Conservation (phyloP, 129 eudicot genomes). For the Pittosporum tobira region DNA sequence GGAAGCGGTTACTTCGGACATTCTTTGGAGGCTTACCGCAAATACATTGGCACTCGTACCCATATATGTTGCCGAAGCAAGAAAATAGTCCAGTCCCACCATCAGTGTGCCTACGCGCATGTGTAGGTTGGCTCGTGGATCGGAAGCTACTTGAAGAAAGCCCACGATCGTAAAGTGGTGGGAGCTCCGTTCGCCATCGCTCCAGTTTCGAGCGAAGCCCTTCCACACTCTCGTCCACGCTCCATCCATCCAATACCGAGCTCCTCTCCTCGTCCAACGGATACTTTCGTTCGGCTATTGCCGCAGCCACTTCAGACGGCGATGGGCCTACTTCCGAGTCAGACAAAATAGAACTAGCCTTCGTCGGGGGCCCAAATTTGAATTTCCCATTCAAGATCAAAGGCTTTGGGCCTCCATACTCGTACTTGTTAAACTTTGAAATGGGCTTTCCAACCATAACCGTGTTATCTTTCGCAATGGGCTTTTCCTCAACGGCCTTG, state of each 20-base stretch:
- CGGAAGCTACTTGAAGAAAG: conserved; percentile 24
- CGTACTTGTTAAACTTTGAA: conserved; percentile 9
- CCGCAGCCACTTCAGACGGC: conserved; percentile 65
- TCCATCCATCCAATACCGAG: conserved; percentile 69
- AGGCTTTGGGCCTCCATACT: neutral
- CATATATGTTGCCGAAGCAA: conserved; percentile 53
- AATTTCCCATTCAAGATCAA: neutral
- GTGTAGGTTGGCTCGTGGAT: conserved; percentile 15
- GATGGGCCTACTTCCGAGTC: conserved; percentile 67
- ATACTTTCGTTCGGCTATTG: conserved; percentile 34
- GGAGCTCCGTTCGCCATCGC: conserved; percentile 57
- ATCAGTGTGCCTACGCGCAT: conserved; percentile 20
- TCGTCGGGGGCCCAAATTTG: conserved; percentile 11
- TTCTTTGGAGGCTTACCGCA: conserved; percentile 36
- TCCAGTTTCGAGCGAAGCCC: conserved; percentile 58
- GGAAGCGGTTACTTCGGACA: neutral
- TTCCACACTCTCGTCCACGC: conserved; percentile 50
- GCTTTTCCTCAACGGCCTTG: conserved; percentile 21
- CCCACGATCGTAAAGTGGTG: conserved; percentile 33
- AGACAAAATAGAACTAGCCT: conserved; percentile 36
- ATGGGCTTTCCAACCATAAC: conserved; percentile 1
- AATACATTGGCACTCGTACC: conserved; percentile 48
- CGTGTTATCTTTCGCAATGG: neutral
- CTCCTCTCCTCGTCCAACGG: conserved; percentile 45
- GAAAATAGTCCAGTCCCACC: conserved; percentile 30